phyloP scores from a whole-genome alignment of 495 filamentous ascomycete genomes.

The Penicillium angulare region DNA sequence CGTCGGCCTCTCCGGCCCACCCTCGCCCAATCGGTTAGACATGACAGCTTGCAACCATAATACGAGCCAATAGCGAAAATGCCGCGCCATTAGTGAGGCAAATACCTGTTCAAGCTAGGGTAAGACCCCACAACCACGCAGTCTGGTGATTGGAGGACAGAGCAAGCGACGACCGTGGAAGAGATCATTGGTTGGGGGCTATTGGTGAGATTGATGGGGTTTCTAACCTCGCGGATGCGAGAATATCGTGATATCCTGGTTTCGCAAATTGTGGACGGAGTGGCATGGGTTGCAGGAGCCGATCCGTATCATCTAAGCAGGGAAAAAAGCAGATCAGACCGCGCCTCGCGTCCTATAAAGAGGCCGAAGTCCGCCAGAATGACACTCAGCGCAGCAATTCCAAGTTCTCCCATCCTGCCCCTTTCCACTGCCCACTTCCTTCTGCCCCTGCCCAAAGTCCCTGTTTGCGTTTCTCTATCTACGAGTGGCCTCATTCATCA shows the following conservation, averaged over 20 bases:
- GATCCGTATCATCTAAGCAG: not conserved
- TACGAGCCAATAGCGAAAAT: conserved; percentile 9
- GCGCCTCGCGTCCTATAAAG: conserved; percentile 7
- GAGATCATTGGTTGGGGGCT: too few species aligned
- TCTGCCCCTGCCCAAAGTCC: not conserved
- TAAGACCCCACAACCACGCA: too few species aligned
- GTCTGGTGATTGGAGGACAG: too few species aligned
- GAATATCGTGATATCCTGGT: too few species aligned
- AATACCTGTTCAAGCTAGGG: not conserved
- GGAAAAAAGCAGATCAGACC: too few species aligned
- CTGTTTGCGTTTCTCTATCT: not conserved
- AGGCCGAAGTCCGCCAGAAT: not conserved
- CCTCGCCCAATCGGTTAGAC: not conserved
- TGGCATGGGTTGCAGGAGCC: not conserved
- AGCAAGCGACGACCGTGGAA: too few species aligned
- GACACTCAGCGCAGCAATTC: not conserved
- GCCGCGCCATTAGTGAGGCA: not conserved
- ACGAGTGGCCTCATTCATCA: not conserved
- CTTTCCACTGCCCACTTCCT: too few species aligned
- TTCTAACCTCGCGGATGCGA: too few species aligned
- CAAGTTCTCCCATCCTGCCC: not conserved
- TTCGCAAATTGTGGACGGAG: not conserved
- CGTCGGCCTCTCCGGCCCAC: conserved; percentile 2
- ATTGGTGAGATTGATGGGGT: too few species aligned
- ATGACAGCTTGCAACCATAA: not conserved